These are phyloP conservation scores for Auricularia sp. DNA, from an alignment of 768 basidiomycete genomes.

Conservation along the genomic window DNA sequence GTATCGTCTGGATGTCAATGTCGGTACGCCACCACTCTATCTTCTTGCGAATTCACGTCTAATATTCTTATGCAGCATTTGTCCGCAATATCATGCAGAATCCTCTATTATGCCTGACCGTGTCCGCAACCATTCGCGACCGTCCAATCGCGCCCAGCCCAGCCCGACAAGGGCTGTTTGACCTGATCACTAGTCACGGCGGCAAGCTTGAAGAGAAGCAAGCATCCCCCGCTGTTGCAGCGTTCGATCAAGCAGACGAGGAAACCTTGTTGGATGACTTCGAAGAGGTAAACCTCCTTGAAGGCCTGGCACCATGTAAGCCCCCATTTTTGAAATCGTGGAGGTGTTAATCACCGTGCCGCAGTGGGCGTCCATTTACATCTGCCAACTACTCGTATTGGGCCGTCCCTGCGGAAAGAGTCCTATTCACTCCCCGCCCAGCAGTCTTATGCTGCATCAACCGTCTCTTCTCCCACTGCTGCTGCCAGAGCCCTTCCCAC, in stretches of 20 bases:
- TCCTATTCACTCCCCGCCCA: constrained; percentile 46
- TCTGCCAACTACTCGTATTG: constrained; percentile 58
- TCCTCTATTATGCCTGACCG: constrained; percentile 75
- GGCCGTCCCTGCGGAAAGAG: constrained; percentile 54
- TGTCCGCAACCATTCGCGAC: constrained; percentile 81
- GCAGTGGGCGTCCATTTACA: constrained; percentile 8
- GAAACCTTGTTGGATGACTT: constrained; percentile 38
- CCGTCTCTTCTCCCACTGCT: constrained; percentile 27
- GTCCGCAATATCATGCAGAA: constrained; percentile 57
- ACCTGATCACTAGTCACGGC: constrained; percentile 3
- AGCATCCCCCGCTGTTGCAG: neutral
- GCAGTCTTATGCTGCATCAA: constrained; percentile 31
- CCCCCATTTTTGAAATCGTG: neutral
- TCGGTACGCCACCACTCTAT: constrained; percentile 48
- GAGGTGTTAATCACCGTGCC: neutral
- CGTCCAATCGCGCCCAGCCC: constrained; percentile 47
- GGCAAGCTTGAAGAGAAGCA: neutral
- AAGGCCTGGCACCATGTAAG: constrained; percentile 57
- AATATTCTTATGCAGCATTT: constrained; percentile 44
- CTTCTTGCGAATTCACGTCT: neutral
- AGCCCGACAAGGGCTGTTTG: constrained; percentile 24
- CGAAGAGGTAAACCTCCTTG: constrained; percentile 59
- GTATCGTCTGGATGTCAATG: constrained; percentile 65
- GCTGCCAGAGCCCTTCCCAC: constrained; percentile 42
- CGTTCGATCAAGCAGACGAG: constrained; percentile 14